Evolutionary conservation across 2,329 filamentous ascomycete genomes (phyloP).

Genomic region (Pseudopithomyces chartarum): DNA sequence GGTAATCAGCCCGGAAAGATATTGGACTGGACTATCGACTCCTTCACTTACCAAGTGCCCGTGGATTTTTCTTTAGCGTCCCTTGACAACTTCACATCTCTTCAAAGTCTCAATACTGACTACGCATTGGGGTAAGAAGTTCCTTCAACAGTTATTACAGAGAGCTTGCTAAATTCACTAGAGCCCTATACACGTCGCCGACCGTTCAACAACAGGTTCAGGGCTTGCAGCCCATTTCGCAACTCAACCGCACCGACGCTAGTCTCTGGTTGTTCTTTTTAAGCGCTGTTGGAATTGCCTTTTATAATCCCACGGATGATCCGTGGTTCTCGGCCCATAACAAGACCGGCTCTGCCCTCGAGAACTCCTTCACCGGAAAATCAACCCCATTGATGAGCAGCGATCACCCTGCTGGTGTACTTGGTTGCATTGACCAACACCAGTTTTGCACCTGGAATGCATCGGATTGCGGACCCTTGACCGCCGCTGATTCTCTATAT

Average conservation of each 20-base stretch:
- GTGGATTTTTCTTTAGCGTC: neutral
- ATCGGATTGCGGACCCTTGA: constrained; percentile 20
- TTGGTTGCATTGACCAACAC: constrained; percentile 43
- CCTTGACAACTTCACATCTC: neutral
- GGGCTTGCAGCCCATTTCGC: constrained; percentile 25
- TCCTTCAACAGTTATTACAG: neutral
- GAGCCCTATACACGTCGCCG: neutral
- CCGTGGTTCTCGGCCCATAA: constrained; percentile 37
- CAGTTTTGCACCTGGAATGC: constrained; percentile 38
- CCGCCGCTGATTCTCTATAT: constrained; percentile 10
- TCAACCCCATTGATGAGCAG: neutral
- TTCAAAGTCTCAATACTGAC: neutral
- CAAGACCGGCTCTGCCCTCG: neutral
- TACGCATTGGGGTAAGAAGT: neutral
- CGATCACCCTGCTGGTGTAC: constrained; percentile 15
- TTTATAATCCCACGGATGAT: constrained; percentile 30
- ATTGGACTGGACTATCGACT: neutral
- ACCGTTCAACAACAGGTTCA: neutral
- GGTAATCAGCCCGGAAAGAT: neutral
- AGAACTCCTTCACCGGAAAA: constrained; percentile 2
- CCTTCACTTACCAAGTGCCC: constrained; percentile 10
- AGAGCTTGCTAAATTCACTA: neutral
- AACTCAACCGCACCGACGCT: constrained; percentile 32
- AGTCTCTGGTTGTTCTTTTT: constrained; percentile 41
- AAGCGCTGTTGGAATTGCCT: constrained; percentile 31